These are phyloP conservation scores for Fusarium miscanthi DNA, from an alignment of 2,329 filamentous ascomycete species.

Conservation along the genomic window DNA sequence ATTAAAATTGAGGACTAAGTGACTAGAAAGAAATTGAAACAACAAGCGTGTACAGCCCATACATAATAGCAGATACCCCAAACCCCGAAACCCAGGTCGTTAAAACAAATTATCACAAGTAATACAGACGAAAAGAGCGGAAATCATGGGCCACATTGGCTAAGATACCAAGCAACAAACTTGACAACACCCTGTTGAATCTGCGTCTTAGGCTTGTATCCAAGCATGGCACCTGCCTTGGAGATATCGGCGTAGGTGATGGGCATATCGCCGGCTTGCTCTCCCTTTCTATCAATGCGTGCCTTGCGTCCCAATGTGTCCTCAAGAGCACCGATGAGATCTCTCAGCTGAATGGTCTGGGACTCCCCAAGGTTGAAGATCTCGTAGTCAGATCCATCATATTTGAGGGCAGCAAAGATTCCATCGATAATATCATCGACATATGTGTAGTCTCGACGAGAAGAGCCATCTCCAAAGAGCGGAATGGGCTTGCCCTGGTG, in stretches of 20 bases:
- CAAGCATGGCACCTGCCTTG: conserved; percentile 2
- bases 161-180: conserved; percentile 14
- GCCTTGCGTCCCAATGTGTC: background rate
- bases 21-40: background rate
- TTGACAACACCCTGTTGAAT: conserved; percentile 5
- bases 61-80: background rate
- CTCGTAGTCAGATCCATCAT: background rate
- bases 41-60: background rate
- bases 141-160: background rate
- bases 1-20: background rate
- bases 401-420: conserved; percentile 1
- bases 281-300: background rate
- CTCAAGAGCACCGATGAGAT: background rate
- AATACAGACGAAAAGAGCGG: background rate
- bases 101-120: background rate
- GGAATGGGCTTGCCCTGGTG: conserved; percentile 15
- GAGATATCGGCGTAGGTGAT: conserved; percentile 14
- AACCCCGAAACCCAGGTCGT: background rate
- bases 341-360: conserved; percentile 2
- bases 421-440: conserved; percentile 10
- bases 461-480: background rate
- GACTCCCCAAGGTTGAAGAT: conserved; percentile 20
- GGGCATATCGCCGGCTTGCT: conserved; percentile 8
- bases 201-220: conserved; percentile 7
- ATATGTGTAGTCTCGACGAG: conserved; percentile 10